phyloP scores from a whole-genome alignment of 495 filamentous ascomycete species.

The Talaromyces wortmannii region DNA sequence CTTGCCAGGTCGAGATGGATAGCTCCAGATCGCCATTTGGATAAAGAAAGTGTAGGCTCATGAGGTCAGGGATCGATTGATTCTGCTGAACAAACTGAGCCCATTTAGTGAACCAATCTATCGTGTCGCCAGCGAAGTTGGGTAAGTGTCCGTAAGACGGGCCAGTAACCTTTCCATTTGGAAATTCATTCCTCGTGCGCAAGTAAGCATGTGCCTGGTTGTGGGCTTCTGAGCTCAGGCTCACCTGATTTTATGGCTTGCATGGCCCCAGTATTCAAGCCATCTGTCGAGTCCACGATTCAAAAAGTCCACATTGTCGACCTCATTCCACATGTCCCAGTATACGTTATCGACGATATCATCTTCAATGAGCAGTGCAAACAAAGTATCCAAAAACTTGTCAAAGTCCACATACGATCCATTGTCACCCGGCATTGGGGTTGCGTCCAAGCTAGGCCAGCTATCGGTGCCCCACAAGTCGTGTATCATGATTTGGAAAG shows the following conservation, averaged over 20 bases:
- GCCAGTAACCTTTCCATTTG: no score
- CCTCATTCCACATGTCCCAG: conserved; percentile 39
- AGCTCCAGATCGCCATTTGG: conserved; percentile 15
- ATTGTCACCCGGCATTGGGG: conserved; percentile 28
- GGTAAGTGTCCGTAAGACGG: no score
- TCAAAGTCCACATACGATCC: conserved; percentile 31
- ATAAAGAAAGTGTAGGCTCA: no score
- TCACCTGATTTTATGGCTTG: conserved; percentile 18
- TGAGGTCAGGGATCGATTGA: no score
- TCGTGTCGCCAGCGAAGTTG: no score
- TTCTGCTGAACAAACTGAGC: no score
- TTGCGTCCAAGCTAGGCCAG: conserved; percentile 11
- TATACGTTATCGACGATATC: conserved; percentile 21
- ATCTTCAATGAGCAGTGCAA: conserved; percentile 23
- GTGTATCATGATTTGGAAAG: conserved; percentile 31
- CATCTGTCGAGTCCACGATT: conserved; percentile 16
- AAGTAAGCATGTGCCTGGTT: no score
- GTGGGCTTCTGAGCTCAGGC: conserved; percentile 25
- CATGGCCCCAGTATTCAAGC: conserved; percentile 19
- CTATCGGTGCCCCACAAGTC: conserved; percentile 36
- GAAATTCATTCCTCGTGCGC: no score
- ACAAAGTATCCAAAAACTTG: conserved; percentile 20
- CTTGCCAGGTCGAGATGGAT: conserved; percentile 12
- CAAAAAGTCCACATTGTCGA: conserved; percentile 29
- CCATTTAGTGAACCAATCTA: no score